A percentile compares a stretch with the other conserved stretches of the same genome.
Evolutionary conservation across 2,329 filamentous ascomycete species (phyloP).

Genomic region (Septoria petroselini): DNA sequence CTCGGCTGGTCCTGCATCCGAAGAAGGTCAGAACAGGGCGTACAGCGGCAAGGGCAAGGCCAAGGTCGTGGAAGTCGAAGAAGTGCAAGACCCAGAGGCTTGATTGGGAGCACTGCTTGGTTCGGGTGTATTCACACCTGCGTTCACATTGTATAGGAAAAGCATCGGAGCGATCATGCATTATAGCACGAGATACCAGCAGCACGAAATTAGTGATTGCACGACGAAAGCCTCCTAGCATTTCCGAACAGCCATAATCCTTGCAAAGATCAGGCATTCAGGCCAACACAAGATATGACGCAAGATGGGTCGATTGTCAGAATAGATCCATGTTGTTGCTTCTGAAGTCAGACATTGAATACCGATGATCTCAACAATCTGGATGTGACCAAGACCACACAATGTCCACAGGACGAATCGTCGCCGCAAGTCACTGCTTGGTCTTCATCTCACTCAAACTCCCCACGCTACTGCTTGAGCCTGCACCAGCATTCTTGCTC

Average conservation of each 20-base stretch:
- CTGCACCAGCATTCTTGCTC: neutral
- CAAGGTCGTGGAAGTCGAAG: constrained; percentile 42
- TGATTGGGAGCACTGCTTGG: neutral
- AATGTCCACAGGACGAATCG: constrained; percentile 8
- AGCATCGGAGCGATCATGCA: neutral
- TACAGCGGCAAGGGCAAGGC: constrained; percentile 38
- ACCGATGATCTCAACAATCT: too few relatives aligned
- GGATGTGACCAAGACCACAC: neutral
- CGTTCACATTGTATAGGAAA: neutral
- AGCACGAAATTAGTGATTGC: constrained; percentile 1
- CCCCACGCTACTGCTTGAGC: neutral
- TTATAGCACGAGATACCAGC: neutral
- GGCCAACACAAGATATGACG: constrained; percentile 1
- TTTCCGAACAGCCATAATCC: neutral
- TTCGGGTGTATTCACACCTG: too few relatives aligned
- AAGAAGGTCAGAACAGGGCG: constrained; percentile 9
- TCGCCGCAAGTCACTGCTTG: constrained; percentile 2
- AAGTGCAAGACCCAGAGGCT: constrained; percentile 34
- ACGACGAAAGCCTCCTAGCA: neutral
- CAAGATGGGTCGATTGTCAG: neutral
- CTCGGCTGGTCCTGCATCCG: neutral
- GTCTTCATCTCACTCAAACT: constrained; percentile 7
- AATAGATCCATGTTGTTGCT: neutral
- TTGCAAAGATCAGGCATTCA: neutral
- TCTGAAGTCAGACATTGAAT: neutral